Evolutionary conservation across 495 filamentous ascomycete genomes (phyloP).

Genomic region (Lindgomyces ingoldianus): DNA sequence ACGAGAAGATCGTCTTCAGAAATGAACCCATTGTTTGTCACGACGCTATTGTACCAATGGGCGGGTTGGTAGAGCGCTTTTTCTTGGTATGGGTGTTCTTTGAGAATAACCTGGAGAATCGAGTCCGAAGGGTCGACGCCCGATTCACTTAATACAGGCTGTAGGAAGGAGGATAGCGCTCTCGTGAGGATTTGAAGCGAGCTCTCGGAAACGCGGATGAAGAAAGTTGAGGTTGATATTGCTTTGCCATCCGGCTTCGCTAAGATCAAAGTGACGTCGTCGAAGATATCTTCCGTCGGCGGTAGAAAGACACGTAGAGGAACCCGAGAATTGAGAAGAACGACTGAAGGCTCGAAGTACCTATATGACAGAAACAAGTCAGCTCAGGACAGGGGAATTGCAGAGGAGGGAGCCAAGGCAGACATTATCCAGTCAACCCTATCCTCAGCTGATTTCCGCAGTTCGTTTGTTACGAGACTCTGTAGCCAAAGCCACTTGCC

Average conservation of each 20-base stretch:
- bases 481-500: slow-evolving; percentile 51
- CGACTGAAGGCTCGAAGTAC: slow-evolving; percentile 50
- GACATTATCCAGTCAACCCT: slow-evolving; percentile 53
- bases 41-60: background rate
- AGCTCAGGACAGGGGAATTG: background rate
- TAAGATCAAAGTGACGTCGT: slow-evolving; percentile 47
- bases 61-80: background rate
- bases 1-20: background rate
- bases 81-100: background rate
- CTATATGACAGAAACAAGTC: slow-evolving; percentile 33
- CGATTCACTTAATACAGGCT: background rate
- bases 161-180: background rate
- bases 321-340: too few relatives aligned
- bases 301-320: slow-evolving; percentile 56
- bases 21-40: background rate
- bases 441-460: slow-evolving; percentile 45
- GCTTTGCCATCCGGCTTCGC: slow-evolving; percentile 21
- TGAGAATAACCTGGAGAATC: background rate
- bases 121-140: background rate
- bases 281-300: slow-evolving; percentile 41
- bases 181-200: background rate
- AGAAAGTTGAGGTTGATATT: slow-evolving; percentile 45
- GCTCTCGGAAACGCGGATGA: slow-evolving; percentile 40
- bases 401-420: slow-evolving; percentile 11
- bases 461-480: slow-evolving; percentile 47